Percentiles rank a stretch among this genome's conserved stretches.
phyloP scores from a whole-genome alignment of 1,284 basidiomycete species.

The Cryptococcus sp. region DNA sequence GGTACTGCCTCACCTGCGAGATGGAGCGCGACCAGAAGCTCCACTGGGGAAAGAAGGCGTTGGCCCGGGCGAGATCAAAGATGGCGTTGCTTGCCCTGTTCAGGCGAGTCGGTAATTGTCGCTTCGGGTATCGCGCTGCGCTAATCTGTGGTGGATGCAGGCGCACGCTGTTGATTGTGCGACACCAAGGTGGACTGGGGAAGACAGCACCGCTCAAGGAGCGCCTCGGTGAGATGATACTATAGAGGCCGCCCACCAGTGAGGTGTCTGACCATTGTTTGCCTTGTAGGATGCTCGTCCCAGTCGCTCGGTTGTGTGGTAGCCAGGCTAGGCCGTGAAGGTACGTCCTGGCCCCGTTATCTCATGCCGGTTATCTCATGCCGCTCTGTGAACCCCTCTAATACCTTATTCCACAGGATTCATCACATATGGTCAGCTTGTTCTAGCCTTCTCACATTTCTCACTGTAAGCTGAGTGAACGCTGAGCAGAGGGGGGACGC shows the following conservation, averaged over 20 bases:
- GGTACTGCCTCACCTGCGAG: conserved; percentile 13
- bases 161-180: background rate
- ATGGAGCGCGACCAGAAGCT: conserved; percentile 3
- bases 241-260: too few species aligned
- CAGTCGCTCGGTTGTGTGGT: too few species aligned
- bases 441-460: too few species aligned
- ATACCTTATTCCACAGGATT: background rate
- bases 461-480: background rate
- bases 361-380: background rate
- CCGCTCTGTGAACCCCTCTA: background rate
- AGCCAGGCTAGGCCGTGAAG: too few species aligned
- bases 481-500: background rate
- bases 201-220: background rate
- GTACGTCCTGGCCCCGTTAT: too few species aligned
- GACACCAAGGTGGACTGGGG: background rate
- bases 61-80: background rate
- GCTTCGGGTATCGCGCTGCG: too few species aligned
- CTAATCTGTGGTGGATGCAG: background rate
- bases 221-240: conserved; percentile 1
- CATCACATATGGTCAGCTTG: too few species aligned
- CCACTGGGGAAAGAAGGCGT: conserved; percentile 2
- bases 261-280: too few species aligned
- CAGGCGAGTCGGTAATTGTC: conserved; percentile 1
- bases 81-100: conserved; percentile 1
- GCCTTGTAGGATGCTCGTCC: too few species aligned